Base-by-base conservation (phyloP, 495 filamentous ascomycete species). In the Neurospora sp. region DNA sequence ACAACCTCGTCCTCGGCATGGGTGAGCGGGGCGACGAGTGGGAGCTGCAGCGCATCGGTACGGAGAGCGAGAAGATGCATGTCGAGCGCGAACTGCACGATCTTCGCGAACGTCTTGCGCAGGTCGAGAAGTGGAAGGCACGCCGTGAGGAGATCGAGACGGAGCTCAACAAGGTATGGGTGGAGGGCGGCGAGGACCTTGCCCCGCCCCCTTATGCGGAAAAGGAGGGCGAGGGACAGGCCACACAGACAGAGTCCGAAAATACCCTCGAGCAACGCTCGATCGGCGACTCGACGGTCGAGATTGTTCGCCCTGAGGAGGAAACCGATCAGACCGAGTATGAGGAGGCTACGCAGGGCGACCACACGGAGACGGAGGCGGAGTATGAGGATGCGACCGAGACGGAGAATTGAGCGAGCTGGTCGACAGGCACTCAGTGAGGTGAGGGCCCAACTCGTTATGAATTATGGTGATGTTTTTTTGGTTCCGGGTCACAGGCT, bases 1-100 rank as follows among this genome's bases (percentile, higher is more conserved):
- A 88, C 82, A 96, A 94, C 75, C 88, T 99, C 2, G 91, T 89
- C 36, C 88, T 99, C 31, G 93, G 93, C 7, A 81, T 91, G 28
- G 93, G 92, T 45, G 88, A 89, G 17, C 82, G 85, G 72, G 88
- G 86, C 37, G 83, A 85, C 74, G 89, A 90, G 76, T 99, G 94
- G 93, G 92, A 93, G 73, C 90, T 97, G 77, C 92, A 97, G 78
- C 86, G 93, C 62, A 97, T 99, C 74, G 96, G 96, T 54, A 98
- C 94, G 0, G 92, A 92, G 78, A 86, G 90, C 76, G 96, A 99
- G 85, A 96, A 94, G 82, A 90, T 93, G 77, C 90, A 91, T 9
- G 94, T 97, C 2, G 94, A 97, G 84, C 90, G 90, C 77, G 96
- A 99, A 81, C 81, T 99, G 54, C 86, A 91, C 70, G 93, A 96